These are phyloP conservation scores for Agaricus sinodeliciosus DNA, from an alignment of 768 basidiomycete genomes.

Conservation along the genomic window DNA sequence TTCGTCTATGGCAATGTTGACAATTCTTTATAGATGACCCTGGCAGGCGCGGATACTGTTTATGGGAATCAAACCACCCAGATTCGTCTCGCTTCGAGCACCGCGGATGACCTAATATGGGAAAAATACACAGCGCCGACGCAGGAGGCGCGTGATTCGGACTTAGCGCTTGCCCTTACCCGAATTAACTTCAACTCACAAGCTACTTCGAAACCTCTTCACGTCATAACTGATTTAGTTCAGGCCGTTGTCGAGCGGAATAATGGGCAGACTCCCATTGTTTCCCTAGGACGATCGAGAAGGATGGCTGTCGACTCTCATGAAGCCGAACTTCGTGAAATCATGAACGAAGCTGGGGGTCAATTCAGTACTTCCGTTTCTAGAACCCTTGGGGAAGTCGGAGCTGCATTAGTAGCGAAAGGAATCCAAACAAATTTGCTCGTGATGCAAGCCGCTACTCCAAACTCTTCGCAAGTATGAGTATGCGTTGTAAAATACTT, in stretches of 20 bases:
- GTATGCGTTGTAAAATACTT: neutral
- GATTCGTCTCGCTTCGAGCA: conserved; percentile 65
- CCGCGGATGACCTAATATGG: conserved; percentile 81
- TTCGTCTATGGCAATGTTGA: neutral
- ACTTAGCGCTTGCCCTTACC: conserved; percentile 34
- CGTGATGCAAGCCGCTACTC: conserved; percentile 43
- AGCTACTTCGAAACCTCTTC: conserved; percentile 48
- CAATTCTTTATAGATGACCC: conserved; percentile 26
- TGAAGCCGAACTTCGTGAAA: conserved; percentile 45
- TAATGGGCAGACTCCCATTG: conserved; percentile 44
- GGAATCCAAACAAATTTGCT: conserved; percentile 44
- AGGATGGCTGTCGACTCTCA: conserved; percentile 59
- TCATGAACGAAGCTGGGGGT: conserved; percentile 34
- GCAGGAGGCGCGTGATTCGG: neutral
- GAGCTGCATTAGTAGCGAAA: conserved; percentile 56
- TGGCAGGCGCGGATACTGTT: conserved; percentile 59
- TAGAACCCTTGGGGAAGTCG: conserved; percentile 74
- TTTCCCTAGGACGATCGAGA: conserved; percentile 69
- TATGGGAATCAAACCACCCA: conserved; percentile 63
- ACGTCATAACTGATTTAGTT: conserved; percentile 42
- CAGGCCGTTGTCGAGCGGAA: conserved; percentile 21
- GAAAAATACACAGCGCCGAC: conserved; percentile 40
- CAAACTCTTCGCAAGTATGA: neutral
- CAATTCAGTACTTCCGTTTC: conserved; percentile 49
- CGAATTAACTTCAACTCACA: conserved; percentile 57